Percentiles rank a stretch among this genome's conserved stretches.
These are phyloP conservation scores for Cicer bijugum DNA, from an alignment of 306 rosid genomes.

Conservation along the genomic window DNA sequence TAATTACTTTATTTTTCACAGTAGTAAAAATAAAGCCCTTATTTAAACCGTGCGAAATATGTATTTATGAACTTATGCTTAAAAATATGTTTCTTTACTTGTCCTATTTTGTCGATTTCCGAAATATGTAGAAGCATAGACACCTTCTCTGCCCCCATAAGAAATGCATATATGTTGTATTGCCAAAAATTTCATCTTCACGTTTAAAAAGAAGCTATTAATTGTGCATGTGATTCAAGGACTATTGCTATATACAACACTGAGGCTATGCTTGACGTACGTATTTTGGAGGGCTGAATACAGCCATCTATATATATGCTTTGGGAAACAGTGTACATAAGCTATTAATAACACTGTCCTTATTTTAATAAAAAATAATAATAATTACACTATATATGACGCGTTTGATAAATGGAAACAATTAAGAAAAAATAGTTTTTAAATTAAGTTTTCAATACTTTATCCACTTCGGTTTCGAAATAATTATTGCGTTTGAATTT, in stretches of 20 bases:
- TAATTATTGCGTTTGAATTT: too few relatives aligned
- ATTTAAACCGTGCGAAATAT: slow-evolving; percentile 58
- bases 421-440: too few relatives aligned
- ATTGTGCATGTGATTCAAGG: slow-evolving; percentile 47
- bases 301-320: background rate
- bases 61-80: slow-evolving; percentile 34
- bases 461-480: too few relatives aligned
- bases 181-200: slow-evolving; percentile 49
- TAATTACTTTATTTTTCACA: too few relatives aligned
- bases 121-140: slow-evolving; percentile 50
- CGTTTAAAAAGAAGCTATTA: slow-evolving; percentile 53
- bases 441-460: too few relatives aligned
- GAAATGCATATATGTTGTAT: slow-evolving; percentile 47
- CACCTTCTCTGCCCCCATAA: slow-evolving; percentile 44
- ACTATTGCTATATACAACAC: slow-evolving; percentile 24
- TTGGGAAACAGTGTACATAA: slow-evolving; percentile 8
- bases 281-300: slow-evolving; percentile 32
- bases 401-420: too few relatives aligned
- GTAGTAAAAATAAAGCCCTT: slow-evolving; percentile 40
- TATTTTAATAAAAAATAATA: too few relatives aligned
- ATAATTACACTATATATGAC: too few relatives aligned
- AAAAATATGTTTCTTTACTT: slow-evolving; percentile 46
- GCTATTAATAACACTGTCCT: too few relatives aligned
- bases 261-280: slow-evolving; percentile 40
- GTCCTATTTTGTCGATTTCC: slow-evolving; percentile 55